Evolutionary conservation across 2,329 filamentous ascomycete species (phyloP), one percentile per base, ranked within the genome.

Genomic region (Dryadomyces quercus-mongolicae): DNA sequence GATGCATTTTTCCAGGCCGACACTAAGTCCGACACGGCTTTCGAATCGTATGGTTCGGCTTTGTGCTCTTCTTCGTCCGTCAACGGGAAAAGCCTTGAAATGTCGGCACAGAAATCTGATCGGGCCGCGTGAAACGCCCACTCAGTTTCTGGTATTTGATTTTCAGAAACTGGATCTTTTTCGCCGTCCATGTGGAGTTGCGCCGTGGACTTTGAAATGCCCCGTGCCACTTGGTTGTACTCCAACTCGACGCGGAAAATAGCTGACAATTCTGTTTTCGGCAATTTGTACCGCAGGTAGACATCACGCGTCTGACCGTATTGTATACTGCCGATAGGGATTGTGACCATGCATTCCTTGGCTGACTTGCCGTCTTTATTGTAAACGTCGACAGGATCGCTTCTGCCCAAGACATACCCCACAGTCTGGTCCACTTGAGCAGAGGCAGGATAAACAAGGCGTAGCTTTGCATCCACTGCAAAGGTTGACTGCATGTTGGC

Each of bases 261-360:
- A 8, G 42, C n/a, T 5, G 44, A n/a, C 18, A 12, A 5, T 7
- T 22, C 22, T 3, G 6, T 12, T 15, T 36, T 15, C 10, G 22
- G 7, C 36, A 44, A 1, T 31, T 63, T 62, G 55, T 67, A 66
- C 4, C 60, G 60, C 7, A 83, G 64, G 58, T 74, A 75, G 22
- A 84, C 65, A 54, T 82, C 77, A 3, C 79, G 72, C 0, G 77
- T 74, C 56, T 84, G 80, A n/a, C 78, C 80, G 54, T 78, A 84
- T 57, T 81, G 79, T 0, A 84, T 56, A 58, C 74, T 80, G 2
- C 76, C 75, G 3, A 81, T 62, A 0, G 63, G 54, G 22, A 80
- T 65, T 1, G 61, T 69, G 25, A 77, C 58, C 31, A 55, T 40
- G 53, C 63, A 7, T 8, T 31, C 47, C 9, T 42, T 12, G 55